These are phyloP conservation scores for Acanthamoeba quina DNA, from an alignment of 208 protist genomes.

Conservation along the genomic window DNA sequence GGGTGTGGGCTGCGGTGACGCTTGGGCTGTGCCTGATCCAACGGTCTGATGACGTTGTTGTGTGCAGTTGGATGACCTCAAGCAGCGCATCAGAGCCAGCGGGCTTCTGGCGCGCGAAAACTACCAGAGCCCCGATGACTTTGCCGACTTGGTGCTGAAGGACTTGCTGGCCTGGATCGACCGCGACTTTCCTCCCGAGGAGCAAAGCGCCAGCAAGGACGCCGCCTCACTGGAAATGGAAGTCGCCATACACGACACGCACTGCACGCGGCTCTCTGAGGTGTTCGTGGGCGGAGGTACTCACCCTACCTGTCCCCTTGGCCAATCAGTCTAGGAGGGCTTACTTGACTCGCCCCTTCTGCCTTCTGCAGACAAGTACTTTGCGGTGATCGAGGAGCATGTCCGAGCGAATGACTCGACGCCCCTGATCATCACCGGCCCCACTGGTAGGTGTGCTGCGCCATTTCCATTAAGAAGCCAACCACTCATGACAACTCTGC, in stretches of 20 bases:
- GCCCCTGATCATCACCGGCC: slow-evolving; percentile 63
- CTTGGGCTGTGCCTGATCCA: background rate
- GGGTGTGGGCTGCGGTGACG: background rate
- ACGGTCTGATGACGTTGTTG: background rate
- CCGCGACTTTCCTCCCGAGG: slow-evolving; percentile 7
- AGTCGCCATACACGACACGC: background rate
- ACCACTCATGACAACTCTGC: background rate
- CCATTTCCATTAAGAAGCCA: background rate
- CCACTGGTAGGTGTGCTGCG: background rate
- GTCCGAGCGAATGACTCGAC: background rate
- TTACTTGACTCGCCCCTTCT: background rate
- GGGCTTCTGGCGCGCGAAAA: background rate
- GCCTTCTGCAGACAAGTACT: slow-evolving; percentile 37
- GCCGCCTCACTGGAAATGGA: background rate
- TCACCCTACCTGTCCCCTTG: background rate
- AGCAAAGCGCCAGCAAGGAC: background rate
- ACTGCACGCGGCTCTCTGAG: background rate
- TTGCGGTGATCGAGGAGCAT: slow-evolving; percentile 21
- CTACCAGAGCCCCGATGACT: background rate
- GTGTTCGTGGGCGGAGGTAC: slow-evolving; percentile 39
- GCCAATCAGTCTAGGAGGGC: background rate
- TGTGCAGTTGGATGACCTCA: slow-evolving; percentile 47
- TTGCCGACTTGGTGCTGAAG: slow-evolving; percentile 41
- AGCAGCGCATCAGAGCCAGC: slow-evolving; percentile 27
- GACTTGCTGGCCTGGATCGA: slow-evolving; percentile 34